Conservation (phyloP, 164 flowering plant genomes). For the Kalanchoe fedtschenkoi region DNA sequence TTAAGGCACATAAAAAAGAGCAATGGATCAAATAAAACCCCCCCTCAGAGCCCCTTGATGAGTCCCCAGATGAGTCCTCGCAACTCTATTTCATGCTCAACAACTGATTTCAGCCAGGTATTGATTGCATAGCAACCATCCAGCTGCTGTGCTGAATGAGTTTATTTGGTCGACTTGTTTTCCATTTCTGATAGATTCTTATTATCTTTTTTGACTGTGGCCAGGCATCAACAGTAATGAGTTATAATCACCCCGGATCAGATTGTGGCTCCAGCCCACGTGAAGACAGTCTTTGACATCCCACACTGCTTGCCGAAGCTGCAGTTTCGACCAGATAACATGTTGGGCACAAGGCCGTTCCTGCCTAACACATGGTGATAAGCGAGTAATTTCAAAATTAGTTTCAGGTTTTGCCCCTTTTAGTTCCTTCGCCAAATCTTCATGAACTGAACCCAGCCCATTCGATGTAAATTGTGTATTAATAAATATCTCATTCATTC, state of each 20-base stretch:
- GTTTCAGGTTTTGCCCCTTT: no score
- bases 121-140: conserved; percentile 1
- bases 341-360: no score
- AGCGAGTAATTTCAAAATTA: no score
- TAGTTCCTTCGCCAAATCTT: no score
- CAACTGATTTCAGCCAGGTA: neutral
- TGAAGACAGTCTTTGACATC: neutral
- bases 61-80: conserved; percentile 7
- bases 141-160: neutral
- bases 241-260: neutral
- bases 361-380: no score
- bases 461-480: no score
- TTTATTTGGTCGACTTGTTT: neutral
- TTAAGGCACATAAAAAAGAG: conserved; percentile 28
- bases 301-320: neutral
- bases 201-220: neutral
- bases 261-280: neutral
- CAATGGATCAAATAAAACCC: neutral
- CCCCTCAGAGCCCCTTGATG: neutral
- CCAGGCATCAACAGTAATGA: neutral
- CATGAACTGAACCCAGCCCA: no score
- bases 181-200: neutral
- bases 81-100: conserved; percentile 2
- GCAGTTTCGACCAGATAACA: neutral
- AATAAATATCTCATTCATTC: no score